A percentile compares a stretch with the other conserved stretches of the same genome.
Evolutionary conservation across 768 basidiomycete species (phyloP).

Genomic region (Holtermanniella nyarrowii): DNA sequence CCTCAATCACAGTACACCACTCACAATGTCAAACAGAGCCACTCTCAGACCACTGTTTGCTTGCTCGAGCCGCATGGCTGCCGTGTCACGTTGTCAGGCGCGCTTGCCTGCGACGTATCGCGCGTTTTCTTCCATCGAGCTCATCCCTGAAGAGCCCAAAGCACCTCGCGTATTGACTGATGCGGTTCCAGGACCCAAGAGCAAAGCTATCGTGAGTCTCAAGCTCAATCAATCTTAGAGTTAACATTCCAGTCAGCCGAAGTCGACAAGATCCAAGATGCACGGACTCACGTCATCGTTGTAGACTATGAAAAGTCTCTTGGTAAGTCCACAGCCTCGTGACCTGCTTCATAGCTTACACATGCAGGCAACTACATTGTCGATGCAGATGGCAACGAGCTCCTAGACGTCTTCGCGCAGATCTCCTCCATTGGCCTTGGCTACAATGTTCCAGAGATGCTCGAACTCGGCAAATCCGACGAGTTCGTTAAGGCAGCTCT

Average conservation of each 20-base stretch:
- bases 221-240: slow-evolving; percentile 3
- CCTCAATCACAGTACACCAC: neutral
- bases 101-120: neutral
- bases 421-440: slow-evolving; percentile 42
- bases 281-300: slow-evolving; percentile 32
- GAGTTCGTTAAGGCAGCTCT: slow-evolving; percentile 41
- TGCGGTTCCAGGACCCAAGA: slow-evolving; percentile 15
- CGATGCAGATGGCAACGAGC: slow-evolving; percentile 44
- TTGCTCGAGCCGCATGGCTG: neutral
- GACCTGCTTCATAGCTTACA: neutral
- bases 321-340: slow-evolving; percentile 10
- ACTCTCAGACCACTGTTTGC: neutral
- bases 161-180: slow-evolving; percentile 10
- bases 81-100: neutral
- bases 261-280: slow-evolving; percentile 33
- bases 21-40: neutral
- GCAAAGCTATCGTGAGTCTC: slow-evolving; percentile 5
- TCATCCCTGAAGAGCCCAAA: slow-evolving; percentile 12
- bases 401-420: slow-evolving; percentile 44
- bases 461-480: slow-evolving; percentile 36
- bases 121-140: slow-evolving; percentile 4
- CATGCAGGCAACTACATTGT: slow-evolving; percentile 41
- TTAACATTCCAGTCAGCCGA: slow-evolving; percentile 3
- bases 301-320: slow-evolving; percentile 29
- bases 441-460: slow-evolving; percentile 38